phyloP scores from a whole-genome alignment of 371 early-diverging fungal genomes.

The Synchytrium microbalum region DNA sequence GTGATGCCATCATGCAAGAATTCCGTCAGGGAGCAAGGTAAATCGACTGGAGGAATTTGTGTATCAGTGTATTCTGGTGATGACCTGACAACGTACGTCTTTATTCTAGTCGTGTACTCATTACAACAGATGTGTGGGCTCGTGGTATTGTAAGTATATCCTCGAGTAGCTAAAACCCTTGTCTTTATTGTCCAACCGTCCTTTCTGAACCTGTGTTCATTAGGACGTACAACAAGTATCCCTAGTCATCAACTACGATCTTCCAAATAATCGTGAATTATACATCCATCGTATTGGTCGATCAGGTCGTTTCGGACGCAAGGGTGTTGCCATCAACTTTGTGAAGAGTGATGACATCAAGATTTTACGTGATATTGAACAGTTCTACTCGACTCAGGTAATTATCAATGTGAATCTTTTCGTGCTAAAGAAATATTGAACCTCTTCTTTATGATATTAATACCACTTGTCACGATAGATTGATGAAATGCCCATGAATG shows the following conservation, averaged over 20 bases:
- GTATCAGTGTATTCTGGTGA: constrained; percentile 1
- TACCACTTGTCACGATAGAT: constrained; percentile 31
- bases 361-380: constrained; percentile 89
- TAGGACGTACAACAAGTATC: constrained; percentile 98
- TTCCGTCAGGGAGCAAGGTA: constrained; percentile 82
- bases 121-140: constrained; percentile 97
- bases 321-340: constrained; percentile 99
- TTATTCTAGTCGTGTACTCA: constrained; percentile 86
- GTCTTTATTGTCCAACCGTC: not conserved
- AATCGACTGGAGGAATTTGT: not conserved
- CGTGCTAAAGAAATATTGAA: no score
- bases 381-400: constrained; percentile 98
- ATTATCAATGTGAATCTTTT: constrained; percentile 92
- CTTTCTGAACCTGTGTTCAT: not conserved
- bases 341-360: constrained; percentile 89
- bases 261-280: constrained; percentile 92
- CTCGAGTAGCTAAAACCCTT: not conserved
- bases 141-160: constrained; percentile 74
- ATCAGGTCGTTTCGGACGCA: constrained; percentile 99
- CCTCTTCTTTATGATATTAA: no score
- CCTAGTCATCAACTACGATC: constrained; percentile 97
- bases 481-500: constrained; percentile 90
- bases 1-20: constrained; percentile 95
- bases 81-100: not conserved
- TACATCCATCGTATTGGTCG: constrained; percentile 98